These are phyloP conservation scores for Papiliotrema flavescens DNA, from an alignment of 1,284 basidiomycete species.

Conservation along the genomic window DNA sequence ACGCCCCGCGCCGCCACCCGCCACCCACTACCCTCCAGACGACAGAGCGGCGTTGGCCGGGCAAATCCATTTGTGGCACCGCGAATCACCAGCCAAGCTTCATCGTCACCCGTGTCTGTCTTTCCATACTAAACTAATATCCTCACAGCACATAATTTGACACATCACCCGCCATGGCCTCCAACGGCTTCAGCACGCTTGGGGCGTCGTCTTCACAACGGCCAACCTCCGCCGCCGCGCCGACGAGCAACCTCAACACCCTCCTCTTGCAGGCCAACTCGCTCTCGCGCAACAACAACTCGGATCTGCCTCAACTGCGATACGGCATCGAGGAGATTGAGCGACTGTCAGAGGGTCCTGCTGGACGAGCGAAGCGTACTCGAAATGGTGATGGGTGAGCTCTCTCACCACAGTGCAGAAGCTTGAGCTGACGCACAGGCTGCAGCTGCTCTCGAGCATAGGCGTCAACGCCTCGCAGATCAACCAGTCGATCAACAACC, in stretches of 20 bases:
- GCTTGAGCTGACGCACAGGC: constrained; percentile 10
- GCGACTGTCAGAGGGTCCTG: constrained; percentile 39
- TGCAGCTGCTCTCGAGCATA: constrained; percentile 42
- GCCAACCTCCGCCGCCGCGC: neutral
- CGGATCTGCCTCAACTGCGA: constrained; percentile 43
- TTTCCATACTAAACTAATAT: neutral
- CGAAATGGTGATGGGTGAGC: constrained; percentile 40
- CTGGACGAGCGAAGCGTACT: constrained; percentile 33
- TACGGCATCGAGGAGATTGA: constrained; percentile 47
- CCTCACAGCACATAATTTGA: too few species aligned
- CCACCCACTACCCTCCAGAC: neutral
- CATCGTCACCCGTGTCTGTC: too few species aligned
- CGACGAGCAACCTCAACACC: constrained; percentile 18
- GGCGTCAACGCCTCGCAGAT: constrained; percentile 45
- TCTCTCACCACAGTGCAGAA: too few species aligned
- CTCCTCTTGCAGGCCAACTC: constrained; percentile 42
- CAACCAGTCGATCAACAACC: constrained; percentile 37
- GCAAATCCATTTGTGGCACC: too few species aligned
- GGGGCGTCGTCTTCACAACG: constrained; percentile 14
- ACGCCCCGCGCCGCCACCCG: neutral
- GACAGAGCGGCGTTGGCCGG: too few species aligned
- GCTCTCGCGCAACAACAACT: constrained; percentile 33
- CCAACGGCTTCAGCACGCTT: neutral
- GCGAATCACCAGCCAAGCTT: too few species aligned
- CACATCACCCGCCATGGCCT: too few species aligned